Base-by-base conservation (phyloP, 139 green algal genomes). In the Auxenochlorella pyrenoidosa region DNA sequence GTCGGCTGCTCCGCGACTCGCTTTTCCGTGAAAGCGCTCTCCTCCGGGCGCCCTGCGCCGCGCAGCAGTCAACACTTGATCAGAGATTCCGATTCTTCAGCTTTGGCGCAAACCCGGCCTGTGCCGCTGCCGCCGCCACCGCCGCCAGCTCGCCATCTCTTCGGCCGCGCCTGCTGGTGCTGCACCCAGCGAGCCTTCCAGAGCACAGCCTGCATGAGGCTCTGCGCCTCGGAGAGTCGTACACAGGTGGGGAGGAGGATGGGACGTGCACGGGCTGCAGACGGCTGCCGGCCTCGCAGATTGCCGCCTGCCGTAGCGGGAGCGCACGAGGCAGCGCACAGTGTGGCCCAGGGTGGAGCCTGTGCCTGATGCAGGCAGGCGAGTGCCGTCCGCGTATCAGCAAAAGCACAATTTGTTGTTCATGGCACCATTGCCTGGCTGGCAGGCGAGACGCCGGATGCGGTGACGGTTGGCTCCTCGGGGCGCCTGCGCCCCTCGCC, bases 201-300 rank as follows among this genome's bases (percentile, higher is more conserved):
- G 10, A 47, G 12, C 36, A 59, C 59, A 70, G 91, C 43, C 82
- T 90, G 43, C 63, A 93, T 60, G 93, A 96, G 86, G 92, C 91
- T 1, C n/a, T 92, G 43, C 86, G 90, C 28, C 91, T 96, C 34
- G 93, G 89, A 38, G 88, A 95, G 75, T 89, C 90, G 0, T 89
- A 88, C 21, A 70, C 87, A 72, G 90, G 91, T 92, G 47, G 24
- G n/a, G 44, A 40, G 28, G 54, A 15, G 1, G 36, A 15, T 28
- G 34, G 70, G 13, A 3, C 16, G 38, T 8, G 22, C n/a, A 15
- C 34, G 32, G 38, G 22, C 70, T 44, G 70, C 4, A n/a, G 34
- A 41, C 38, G 70, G 5, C 16, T 43, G 28, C 70, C 70, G 6
- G 70, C 70, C n/a, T 41, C n/a, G 13, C 4, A 8, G 18, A n/a